Evolutionary conservation across 805 yeast genomes (phyloP), one percentile per base, ranked within the genome.

Genomic region (Candida alai): DNA sequence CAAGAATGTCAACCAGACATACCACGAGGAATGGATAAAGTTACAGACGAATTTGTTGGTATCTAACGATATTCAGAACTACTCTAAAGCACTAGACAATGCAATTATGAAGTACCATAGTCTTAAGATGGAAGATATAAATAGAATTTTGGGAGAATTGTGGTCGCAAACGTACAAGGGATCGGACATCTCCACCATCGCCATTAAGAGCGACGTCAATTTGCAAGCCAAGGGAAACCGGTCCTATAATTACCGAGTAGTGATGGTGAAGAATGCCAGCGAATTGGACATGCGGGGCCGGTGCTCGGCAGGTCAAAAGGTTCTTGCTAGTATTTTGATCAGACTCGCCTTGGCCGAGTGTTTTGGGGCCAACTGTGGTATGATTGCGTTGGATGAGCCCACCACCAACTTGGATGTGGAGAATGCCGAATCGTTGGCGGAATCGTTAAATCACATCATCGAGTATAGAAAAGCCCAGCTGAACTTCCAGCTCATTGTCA

Each of bases 231-330:
- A 63, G 34, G 74, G 68, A 3, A 74, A 76, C 26, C 65, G 94
- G 37, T 76, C 93, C 1, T 90, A 89, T 56, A 89, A 90, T 53
- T 90, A 90, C 52, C 68, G 97, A 24, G 97, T 93, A 13, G 95
- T 89, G 15, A 93, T 93, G 98, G 79, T 80, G 39, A 93, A 93
- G 54, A 86, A 84, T 49, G 90, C 84, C 39, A 84, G 80, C 1
- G 97, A 93, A 56, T 64, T 93, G 30, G 99, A 93, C 53, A 93
- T 93, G 99, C 74, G 99, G 42, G 99, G 98, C 0, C 65, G 98
- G 38, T 93, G 99, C 56, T 86, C 96, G 2, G 97, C 98, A 0
- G 99, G 99, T 0, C 99, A 93, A 58, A 86, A 88, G 50, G 97
- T 93, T 4, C 60, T 93, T 29, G 96, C 97, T 0, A 82, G 94